Percentiles rank a stretch among this genome's conserved stretches.
These are phyloP conservation scores for Rachicladosporium sp. DNA, from an alignment of 2,329 filamentous ascomycete genomes.

Conservation along the genomic window DNA sequence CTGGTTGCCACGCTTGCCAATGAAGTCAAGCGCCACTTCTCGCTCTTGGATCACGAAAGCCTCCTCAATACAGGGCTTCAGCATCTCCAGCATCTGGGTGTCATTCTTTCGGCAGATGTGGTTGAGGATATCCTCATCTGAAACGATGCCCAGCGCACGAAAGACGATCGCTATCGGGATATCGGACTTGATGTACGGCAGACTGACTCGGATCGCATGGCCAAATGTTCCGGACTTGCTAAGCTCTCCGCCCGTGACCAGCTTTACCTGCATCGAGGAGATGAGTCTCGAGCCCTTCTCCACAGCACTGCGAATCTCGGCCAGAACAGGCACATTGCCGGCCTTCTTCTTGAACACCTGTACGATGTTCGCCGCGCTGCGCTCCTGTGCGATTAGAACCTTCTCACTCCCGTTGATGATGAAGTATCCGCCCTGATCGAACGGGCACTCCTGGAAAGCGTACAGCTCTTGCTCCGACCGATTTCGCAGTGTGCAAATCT, in stretches of 20 bases:
- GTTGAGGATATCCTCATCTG: conserved; percentile 94
- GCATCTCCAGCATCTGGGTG: conserved; percentile 92
- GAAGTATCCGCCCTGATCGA: conserved; percentile 97
- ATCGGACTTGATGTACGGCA: conserved; percentile 89
- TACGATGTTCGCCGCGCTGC: conserved; percentile 94
- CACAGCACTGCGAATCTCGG: conserved; percentile 89
- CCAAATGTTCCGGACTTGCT: conserved; percentile 61
- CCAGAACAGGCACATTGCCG: conserved; percentile 84
- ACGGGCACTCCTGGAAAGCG: conserved; percentile 88
- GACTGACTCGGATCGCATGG: conserved; percentile 75
- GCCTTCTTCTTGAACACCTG: conserved; percentile 98
- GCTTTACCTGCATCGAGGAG: conserved; percentile 81
- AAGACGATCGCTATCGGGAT: conserved; percentile 93
- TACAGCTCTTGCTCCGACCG: conserved; percentile 79
- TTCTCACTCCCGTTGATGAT: conserved; percentile 99
- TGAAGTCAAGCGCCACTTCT: conserved; percentile 87
- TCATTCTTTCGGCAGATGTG: conserved; percentile 94
- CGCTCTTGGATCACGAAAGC: conserved; percentile 92
- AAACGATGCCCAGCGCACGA: conserved; percentile 86
- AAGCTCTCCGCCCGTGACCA: conserved; percentile 38
- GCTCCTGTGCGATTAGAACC: conserved; percentile 93
- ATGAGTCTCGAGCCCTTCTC: conserved; percentile 94
- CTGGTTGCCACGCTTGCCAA: conserved; percentile 79
- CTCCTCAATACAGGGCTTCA: conserved; percentile 94
- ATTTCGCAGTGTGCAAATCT: conserved; percentile 80